Evolutionary conservation across 768 basidiomycete genomes (phyloP).

Genomic region (Ramaria rubella): DNA sequence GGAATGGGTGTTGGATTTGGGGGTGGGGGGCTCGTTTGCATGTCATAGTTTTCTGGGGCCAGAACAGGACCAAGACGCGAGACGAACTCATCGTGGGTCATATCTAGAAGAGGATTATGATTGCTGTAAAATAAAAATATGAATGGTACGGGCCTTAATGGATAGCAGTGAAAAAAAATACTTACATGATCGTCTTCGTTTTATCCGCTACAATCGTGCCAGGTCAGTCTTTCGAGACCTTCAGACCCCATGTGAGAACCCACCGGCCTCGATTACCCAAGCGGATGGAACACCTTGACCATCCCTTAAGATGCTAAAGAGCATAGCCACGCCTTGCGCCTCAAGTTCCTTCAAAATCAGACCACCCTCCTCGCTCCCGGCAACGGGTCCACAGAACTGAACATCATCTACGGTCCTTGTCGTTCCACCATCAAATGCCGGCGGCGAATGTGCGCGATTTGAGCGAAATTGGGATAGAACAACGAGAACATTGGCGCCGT

Average conservation of each 20-base stretch:
- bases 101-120: conserved; percentile 81
- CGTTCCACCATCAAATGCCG: neutral
- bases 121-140: conserved; percentile 47
- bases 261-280: conserved; percentile 74
- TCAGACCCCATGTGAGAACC: conserved; percentile 14
- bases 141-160: neutral
- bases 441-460: neutral
- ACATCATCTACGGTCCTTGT: conserved; percentile 43
- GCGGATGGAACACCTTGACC: conserved; percentile 70
- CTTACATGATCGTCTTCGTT: conserved; percentile 9
- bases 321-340: conserved; percentile 57
- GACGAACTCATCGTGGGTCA: conserved; percentile 83
- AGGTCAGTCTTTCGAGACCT: neutral
- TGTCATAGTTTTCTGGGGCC: conserved; percentile 71
- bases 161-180: conserved; percentile 1
- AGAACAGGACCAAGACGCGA: conserved; percentile 72
- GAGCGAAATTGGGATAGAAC: conserved; percentile 59
- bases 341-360: conserved; percentile 61
- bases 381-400: conserved; percentile 66
- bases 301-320: conserved; percentile 69
- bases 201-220: neutral
- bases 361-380: conserved; percentile 62
- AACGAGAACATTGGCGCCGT: conserved; percentile 63
- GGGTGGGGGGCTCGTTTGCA: conserved; percentile 27
- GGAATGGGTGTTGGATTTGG: conserved; percentile 18